Conservation (phyloP, 2,329 filamentous ascomycete species). For the Davidsoniella australis region DNA sequence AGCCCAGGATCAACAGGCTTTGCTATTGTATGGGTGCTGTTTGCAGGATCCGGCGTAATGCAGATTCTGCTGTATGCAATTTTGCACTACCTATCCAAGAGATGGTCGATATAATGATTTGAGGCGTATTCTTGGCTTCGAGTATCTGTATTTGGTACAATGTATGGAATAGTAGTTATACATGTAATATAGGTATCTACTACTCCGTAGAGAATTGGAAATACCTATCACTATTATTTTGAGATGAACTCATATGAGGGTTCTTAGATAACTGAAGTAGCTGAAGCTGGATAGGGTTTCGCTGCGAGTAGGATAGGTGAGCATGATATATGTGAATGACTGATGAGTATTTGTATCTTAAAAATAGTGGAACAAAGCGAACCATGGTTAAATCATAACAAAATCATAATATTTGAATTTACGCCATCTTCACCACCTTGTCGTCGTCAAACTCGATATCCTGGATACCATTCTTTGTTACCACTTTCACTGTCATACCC, state of each 20-base stretch:
- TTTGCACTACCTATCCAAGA: background rate
- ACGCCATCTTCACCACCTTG: slow-evolving; percentile 48
- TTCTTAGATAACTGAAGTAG: too few species aligned
- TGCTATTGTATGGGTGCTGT: slow-evolving; percentile 3
- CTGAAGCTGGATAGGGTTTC: too few species aligned
- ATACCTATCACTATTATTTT: too few species aligned
- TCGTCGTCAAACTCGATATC: slow-evolving; percentile 77
- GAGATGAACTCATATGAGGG: too few species aligned
- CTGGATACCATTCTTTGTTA: slow-evolving; percentile 83
- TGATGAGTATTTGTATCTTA: slow-evolving; percentile 4
- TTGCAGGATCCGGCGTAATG: background rate
- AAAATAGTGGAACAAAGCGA: background rate
- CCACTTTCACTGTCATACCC: slow-evolving; percentile 82
- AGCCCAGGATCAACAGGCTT: background rate
- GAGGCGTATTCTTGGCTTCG: background rate
- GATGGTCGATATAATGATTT: background rate
- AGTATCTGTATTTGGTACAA: background rate
- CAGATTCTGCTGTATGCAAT: slow-evolving; percentile 3
- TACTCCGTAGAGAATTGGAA: too few species aligned
- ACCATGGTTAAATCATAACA: slow-evolving; percentile 1
- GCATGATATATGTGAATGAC: background rate
- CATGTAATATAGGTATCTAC: too few species aligned
- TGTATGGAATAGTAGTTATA: too few species aligned
- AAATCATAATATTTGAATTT: slow-evolving; percentile 16
- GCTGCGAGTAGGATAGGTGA: too few species aligned